phyloP scores from a whole-genome alignment of 768 basidiomycete species.

The Psilocybe subaeruginosa region DNA sequence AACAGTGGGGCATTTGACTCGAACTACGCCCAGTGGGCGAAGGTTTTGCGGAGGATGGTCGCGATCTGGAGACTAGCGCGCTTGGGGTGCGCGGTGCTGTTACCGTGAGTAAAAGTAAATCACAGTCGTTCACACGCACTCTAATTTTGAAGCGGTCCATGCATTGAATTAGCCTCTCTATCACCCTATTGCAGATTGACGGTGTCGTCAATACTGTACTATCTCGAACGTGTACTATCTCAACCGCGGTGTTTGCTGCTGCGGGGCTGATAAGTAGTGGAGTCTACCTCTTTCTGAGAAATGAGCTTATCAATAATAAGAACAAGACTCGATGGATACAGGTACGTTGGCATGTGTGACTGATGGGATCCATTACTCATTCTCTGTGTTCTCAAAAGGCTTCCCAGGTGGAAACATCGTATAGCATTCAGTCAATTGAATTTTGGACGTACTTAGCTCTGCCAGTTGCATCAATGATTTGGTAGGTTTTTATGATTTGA shows the following conservation, averaged over 20 bases:
- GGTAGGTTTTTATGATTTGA: not conserved
- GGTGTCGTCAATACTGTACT: slow-evolving; percentile 9
- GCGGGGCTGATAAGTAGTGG: slow-evolving; percentile 11
- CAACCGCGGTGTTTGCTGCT: slow-evolving; percentile 11
- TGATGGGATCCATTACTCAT: not conserved
- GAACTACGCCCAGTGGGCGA: slow-evolving; percentile 6
- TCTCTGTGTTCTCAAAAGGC: not conserved
- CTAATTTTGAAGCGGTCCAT: not conserved
- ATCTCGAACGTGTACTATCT: slow-evolving; percentile 11
- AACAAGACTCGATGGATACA: slow-evolving; percentile 10
- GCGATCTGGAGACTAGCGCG: slow-evolving; percentile 10
- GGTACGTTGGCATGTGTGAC: not conserved
- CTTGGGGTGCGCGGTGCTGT: slow-evolving; percentile 11
- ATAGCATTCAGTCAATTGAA: slow-evolving; percentile 3
- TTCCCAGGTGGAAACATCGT: not conserved
- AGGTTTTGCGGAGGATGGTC: slow-evolving; percentile 6
- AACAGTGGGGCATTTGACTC: not conserved
- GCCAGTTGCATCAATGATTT: slow-evolving; percentile 11
- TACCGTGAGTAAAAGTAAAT: slow-evolving; percentile 3
- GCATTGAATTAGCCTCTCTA: slow-evolving; percentile 1
- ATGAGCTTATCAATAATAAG: slow-evolving; percentile 2
- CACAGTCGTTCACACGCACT: not conserved
- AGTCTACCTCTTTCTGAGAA: slow-evolving; percentile 7
- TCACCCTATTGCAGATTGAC: slow-evolving; percentile 12
- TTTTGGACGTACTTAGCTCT: slow-evolving; percentile 15